These are phyloP conservation scores for Cladochytrium tenue DNA, from an alignment of 371 early-diverging fungal genomes.

Conservation along the genomic window DNA sequence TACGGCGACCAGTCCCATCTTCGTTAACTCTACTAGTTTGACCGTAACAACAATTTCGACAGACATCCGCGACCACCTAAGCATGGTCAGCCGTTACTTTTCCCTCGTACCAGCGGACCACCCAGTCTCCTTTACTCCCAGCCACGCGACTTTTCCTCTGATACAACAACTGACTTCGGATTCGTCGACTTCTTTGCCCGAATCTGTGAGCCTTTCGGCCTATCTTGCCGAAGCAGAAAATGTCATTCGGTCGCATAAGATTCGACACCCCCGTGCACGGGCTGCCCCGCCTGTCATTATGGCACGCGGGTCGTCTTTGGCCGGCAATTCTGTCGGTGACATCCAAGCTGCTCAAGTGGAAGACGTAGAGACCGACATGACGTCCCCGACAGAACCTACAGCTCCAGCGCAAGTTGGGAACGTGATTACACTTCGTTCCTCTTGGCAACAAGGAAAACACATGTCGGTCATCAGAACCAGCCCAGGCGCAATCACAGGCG, in stretches of 20 bases:
- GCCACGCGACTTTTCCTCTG: background rate
- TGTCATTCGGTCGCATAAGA: slow-evolving; percentile 5
- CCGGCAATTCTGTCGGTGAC: background rate
- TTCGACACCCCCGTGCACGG: slow-evolving; percentile 5
- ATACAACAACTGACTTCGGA: background rate
- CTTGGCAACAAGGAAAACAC: background rate
- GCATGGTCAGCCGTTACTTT: slow-evolving; percentile 70
- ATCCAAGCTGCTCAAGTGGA: too few relatives aligned
- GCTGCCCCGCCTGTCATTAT: slow-evolving; percentile 14
- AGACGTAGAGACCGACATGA: background rate
- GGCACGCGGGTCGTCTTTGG: slow-evolving; percentile 9
- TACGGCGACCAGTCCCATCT: background rate
- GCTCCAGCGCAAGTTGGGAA: background rate
- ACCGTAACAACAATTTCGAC: slow-evolving; percentile 1
- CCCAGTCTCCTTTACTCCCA: background rate
- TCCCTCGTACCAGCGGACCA: slow-evolving; percentile 60
- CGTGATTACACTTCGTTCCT: background rate
- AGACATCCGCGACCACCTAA: slow-evolving; percentile 65
- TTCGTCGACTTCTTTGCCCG: slow-evolving; percentile 1
- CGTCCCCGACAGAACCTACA: background rate
- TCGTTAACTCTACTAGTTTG: background rate
- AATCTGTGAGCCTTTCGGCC: slow-evolving; percentile 9
- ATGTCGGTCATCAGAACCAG: background rate
- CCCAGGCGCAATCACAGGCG: background rate
- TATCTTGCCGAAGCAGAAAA: slow-evolving; percentile 14